Conservation (phyloP, 208 protist species). For the Leishmania amazonensis region DNA sequence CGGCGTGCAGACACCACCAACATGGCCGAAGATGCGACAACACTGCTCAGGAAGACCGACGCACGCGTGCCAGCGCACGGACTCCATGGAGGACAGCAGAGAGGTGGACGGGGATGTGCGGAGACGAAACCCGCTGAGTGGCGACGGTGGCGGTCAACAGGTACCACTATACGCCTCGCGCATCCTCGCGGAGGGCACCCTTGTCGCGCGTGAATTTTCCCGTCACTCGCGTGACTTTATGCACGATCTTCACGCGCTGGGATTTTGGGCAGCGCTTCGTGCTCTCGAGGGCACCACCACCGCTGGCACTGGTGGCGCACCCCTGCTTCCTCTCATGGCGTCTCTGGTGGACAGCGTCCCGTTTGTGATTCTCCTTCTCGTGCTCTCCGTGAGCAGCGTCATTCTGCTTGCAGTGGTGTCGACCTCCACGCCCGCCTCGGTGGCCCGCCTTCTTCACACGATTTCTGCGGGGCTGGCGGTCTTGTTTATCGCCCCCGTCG, state of each 20-base stretch:
- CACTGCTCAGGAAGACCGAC: background rate
- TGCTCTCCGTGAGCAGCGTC: conserved; percentile 39
- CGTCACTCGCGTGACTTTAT: conserved; percentile 7
- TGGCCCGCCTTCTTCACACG: conserved; percentile 17
- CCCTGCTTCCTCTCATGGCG: conserved; percentile 1
- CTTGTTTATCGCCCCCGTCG: conserved; percentile 47
- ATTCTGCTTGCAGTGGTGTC: conserved; percentile 45
- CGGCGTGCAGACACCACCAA: conserved; percentile 14
- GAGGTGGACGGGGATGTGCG: background rate
- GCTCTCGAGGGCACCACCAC: conserved; percentile 22
- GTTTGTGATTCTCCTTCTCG: conserved; percentile 31
- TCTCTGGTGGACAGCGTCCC: conserved; percentile 23
- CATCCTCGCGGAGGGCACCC: background rate
- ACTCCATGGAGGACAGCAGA: background rate
- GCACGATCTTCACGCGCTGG: conserved; percentile 1
- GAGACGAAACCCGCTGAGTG: background rate
- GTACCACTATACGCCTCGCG: background rate
- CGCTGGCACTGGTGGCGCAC: background rate
- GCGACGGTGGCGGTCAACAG: background rate
- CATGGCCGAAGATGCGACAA: background rate
- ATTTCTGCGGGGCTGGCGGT: conserved; percentile 33
- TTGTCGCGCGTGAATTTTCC: background rate
- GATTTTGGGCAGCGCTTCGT: conserved; percentile 16
- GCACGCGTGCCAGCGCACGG: background rate
- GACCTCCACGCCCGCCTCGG: conserved; percentile 13